phyloP scores from a whole-genome alignment of 1,284 basidiomycete genomes.

The Kalmanozyma brasiliensis region DNA sequence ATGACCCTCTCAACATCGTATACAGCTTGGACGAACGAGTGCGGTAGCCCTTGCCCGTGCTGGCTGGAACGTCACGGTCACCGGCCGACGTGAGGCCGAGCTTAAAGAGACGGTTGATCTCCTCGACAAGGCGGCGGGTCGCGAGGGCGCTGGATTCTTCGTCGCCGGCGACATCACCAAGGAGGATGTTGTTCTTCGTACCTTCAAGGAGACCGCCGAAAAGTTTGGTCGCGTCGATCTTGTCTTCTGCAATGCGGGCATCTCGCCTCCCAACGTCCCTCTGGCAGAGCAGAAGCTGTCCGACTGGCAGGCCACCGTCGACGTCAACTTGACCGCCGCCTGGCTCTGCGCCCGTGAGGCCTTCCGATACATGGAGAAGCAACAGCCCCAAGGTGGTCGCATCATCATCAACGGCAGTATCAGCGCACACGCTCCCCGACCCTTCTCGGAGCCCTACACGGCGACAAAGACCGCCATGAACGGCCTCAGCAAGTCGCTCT shows the following conservation, averaged over 20 bases:
- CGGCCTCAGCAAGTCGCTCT: conserved; percentile 52
- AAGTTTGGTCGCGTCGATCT: conserved; percentile 52
- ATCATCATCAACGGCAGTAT: conserved; percentile 61
- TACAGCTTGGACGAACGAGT: conserved; percentile 47
- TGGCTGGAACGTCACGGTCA: conserved; percentile 57
- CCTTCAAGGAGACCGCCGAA: conserved; percentile 38
- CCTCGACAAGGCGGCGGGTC: conserved; percentile 33
- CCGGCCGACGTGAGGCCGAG: conserved; percentile 41
- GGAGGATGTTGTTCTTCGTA: conserved; percentile 43
- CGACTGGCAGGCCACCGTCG: conserved; percentile 55
- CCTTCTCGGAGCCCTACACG: conserved; percentile 45
- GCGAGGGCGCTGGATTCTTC: conserved; percentile 13
- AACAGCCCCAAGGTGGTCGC: conserved; percentile 47
- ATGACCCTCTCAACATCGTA: neutral
- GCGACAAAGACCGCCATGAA: conserved; percentile 58
- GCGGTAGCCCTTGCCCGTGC: conserved; percentile 49
- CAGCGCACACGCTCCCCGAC: conserved; percentile 51
- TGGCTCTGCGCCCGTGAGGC: conserved; percentile 57
- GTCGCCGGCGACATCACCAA: conserved; percentile 51
- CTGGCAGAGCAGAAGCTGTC: conserved; percentile 44
- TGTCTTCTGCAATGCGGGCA: conserved; percentile 58
- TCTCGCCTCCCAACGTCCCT: conserved; percentile 50
- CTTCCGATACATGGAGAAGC: conserved; percentile 56
- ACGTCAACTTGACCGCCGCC: conserved; percentile 55
- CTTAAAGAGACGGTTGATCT: conserved; percentile 31